Conservation (phyloP, 257 asterid genomes). For the Salvia hispanica region DNA sequence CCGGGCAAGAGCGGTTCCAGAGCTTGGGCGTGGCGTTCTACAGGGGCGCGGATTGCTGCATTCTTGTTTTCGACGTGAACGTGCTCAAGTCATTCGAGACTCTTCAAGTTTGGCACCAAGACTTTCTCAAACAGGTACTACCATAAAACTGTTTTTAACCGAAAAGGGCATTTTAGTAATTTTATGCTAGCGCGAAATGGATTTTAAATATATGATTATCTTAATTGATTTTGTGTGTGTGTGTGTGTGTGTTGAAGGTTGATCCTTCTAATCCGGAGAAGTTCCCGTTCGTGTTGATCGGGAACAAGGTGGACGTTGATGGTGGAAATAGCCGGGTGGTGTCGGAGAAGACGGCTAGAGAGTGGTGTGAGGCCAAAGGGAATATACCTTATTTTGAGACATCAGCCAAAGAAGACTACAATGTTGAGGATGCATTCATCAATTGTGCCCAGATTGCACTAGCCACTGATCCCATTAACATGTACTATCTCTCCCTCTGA, state of each 20-base stretch:
- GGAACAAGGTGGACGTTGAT: conserved; percentile 78
- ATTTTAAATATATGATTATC: no score
- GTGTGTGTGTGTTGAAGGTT: conserved; percentile 43
- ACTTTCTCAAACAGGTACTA: conserved; percentile 81
- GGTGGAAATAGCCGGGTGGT: conserved; percentile 68
- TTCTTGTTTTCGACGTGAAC: conserved; percentile 77
- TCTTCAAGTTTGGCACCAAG: conserved; percentile 76
- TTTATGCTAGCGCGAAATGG: no score
- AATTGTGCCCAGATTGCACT: conserved; percentile 67
- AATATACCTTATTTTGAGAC: conserved; percentile 85
- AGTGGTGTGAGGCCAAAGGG: conserved; percentile 73
- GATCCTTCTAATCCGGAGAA: conserved; percentile 62
- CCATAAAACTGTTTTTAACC: no score
- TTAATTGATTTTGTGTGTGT: neutral
- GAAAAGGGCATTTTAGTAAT: no score
- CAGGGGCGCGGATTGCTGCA: conserved; percentile 94
- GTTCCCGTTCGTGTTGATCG: conserved; percentile 81
- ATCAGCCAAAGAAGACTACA: conserved; percentile 79
- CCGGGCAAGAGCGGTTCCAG: conserved; percentile 90
- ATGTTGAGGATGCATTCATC: conserved; percentile 65
- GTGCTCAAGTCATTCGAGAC: conserved; percentile 74
- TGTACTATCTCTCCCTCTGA: conserved; percentile 30
- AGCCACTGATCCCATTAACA: conserved; percentile 50
- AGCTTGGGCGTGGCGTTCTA: conserved; percentile 85
- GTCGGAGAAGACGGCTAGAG: conserved; percentile 59